phyloP scores from a whole-genome alignment of 2,329 filamentous ascomycete genomes.

The Scleromitrula shiraiana region DNA sequence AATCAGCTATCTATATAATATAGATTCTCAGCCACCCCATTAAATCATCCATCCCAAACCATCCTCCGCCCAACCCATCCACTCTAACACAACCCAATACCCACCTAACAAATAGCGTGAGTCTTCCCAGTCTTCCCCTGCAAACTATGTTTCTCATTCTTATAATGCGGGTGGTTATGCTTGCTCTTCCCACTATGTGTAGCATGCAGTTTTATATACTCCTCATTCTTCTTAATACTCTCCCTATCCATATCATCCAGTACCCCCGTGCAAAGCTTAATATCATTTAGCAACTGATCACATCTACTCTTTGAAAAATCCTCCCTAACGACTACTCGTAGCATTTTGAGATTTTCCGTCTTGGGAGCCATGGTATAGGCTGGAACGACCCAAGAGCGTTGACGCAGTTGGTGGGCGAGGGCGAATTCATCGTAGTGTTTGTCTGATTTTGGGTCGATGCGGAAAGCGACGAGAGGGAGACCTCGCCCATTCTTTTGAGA shows the following conservation, averaged over 20 bases:
- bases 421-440: conserved; percentile 67
- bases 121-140: conserved; percentile 90
- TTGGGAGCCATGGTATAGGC: conserved; percentile 84
- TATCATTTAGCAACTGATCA: conserved; percentile 68
- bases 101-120: conserved; percentile 69
- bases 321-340: conserved; percentile 86
- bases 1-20: too few relatives aligned
- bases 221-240: conserved; percentile 59
- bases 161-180: conserved; percentile 42
- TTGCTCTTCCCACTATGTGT: conserved; percentile 43
- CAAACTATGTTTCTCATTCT: conserved; percentile 76
- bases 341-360: conserved; percentile 75
- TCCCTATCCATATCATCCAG: conserved; percentile 68
- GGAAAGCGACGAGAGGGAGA: conserved; percentile 84
- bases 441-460: conserved; percentile 51
- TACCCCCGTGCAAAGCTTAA: conserved; percentile 66
- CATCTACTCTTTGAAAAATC: conserved; percentile 81
- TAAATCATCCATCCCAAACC: too few relatives aligned
- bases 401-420: conserved; percentile 75
- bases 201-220: conserved; percentile 53
- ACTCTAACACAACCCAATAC: too few relatives aligned
- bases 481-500: conserved; percentile 69
- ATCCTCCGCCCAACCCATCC: background rate
- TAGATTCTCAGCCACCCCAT: too few relatives aligned
- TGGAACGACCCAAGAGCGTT: conserved; percentile 86